These are phyloP conservation scores for Draba incana DNA, from an alignment of 345 rosid genomes.

Conservation along the genomic window DNA sequence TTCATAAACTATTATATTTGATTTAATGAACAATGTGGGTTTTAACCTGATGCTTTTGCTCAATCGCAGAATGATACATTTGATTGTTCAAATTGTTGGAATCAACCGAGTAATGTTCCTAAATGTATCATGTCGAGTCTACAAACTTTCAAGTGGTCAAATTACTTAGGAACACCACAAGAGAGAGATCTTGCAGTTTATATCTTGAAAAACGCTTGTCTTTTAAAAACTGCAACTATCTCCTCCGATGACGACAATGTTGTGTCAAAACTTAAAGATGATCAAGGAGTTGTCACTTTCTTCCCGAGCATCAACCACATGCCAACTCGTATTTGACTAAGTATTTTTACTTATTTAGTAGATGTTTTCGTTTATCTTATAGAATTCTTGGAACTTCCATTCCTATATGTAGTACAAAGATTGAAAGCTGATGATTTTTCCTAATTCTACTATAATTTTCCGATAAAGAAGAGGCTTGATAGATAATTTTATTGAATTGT, in stretches of 20 bases:
- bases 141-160: slow-evolving; percentile 9
- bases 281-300: slow-evolving; percentile 2
- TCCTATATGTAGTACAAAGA: too few relatives aligned
- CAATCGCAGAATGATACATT: not conserved
- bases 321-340: not conserved
- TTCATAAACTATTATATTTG: not conserved
- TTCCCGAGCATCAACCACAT: not conserved
- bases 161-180: not conserved
- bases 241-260: not conserved
- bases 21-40: not conserved
- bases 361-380: not conserved
- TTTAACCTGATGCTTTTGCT: not conserved
- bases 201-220: slow-evolving; percentile 7
- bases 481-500: too few relatives aligned
- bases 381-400: not conserved
- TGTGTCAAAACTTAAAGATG: not conserved
- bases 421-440: too few relatives aligned
- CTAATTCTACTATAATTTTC: too few relatives aligned
- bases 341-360: not conserved
- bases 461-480: too few relatives aligned
- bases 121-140: not conserved
- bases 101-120: not conserved
- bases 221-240: not conserved
- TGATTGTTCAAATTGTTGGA: not conserved
- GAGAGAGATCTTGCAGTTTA: slow-evolving; percentile 3